Evolutionary conservation across 2,329 filamentous ascomycete species (phyloP), one percentile per base, ranked within the genome.

Genomic region (Ciborinia camelliae): DNA sequence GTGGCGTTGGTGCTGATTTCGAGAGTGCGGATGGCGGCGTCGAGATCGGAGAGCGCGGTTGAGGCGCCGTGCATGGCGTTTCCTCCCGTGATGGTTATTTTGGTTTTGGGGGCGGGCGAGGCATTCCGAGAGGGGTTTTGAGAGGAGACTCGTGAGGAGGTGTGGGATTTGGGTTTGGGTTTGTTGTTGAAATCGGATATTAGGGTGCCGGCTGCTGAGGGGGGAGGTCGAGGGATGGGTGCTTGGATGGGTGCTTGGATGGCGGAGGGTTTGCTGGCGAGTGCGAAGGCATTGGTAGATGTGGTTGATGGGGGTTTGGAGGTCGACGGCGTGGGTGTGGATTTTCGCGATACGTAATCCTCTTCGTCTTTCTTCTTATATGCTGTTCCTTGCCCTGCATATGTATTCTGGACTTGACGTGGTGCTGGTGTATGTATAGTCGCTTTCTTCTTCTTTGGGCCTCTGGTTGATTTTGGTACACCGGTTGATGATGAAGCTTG

Each of bases 1-100:
- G 87, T 85, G 0, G 92, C 92, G 73, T 97, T 97, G 2, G 93
- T 97, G 61, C 90, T 90, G n/a, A 97, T 84, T 75, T 99, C 95
- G 8, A 99, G 84, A 2, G 89, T 84, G 30, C 92, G 88, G 70
- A 99, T 98, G 5, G 94, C 93, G 1, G 92, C 88, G 70, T 90
- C 87, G 1, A 90, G 78, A 71, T 90, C 87, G 20, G 85, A 85
- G 23, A 95, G 80, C 0, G 88, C 86, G 1, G 88, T 89, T 0
- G 90, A 92, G 45, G 89, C 86, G 20, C 92, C 91, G 64, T 92
- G 88, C 90, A 95, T 95, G 1, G 90, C 86, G 12, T 85, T 88
- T 15, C 91, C 91, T 50, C 92, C 91, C 0, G 90, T 81, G 64
- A 95, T 87, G 68, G 85, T 86, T 63, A 91, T 77, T 76, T 92